These are phyloP conservation scores for Xylaria acuta DNA, from an alignment of 495 filamentous ascomycete species.

Conservation along the genomic window DNA sequence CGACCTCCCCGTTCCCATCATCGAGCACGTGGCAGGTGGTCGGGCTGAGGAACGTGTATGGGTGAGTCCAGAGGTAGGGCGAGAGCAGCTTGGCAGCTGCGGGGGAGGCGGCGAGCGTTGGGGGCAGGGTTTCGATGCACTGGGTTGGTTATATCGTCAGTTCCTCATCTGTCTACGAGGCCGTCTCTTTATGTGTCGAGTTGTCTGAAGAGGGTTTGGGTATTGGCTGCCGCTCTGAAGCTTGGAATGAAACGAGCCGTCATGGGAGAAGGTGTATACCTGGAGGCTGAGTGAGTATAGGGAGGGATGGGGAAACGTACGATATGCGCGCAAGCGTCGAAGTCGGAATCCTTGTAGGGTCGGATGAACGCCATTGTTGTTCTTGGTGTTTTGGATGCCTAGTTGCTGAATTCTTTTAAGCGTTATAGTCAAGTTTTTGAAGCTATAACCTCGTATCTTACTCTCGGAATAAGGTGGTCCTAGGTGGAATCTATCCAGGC, in stretches of 20 bases:
- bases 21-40: slow-evolving; percentile 47
- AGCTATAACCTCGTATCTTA: background rate
- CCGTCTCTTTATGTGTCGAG: background rate
- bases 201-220: background rate
- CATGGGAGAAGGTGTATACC: too few species aligned
- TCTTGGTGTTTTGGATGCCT: background rate
- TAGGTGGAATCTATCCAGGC: background rate
- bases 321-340: slow-evolving; percentile 43
- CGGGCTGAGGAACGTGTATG: slow-evolving; percentile 49
- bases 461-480: background rate
- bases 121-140: slow-evolving; percentile 51
- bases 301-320: slow-evolving; percentile 30
- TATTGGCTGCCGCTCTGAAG: background rate
- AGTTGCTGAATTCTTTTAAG: background rate
- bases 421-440: too few species aligned
- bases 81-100: slow-evolving; percentile 39
- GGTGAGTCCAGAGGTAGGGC: slow-evolving; percentile 54
- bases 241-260: background rate
- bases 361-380: slow-evolving; percentile 46
- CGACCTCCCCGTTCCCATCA: slow-evolving; percentile 45
- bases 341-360: slow-evolving; percentile 40
- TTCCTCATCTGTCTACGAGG: background rate
- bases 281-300: background rate
- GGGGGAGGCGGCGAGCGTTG: slow-evolving; percentile 33
- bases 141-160: slow-evolving; percentile 20